phyloP scores from a whole-genome alignment of 2,329 filamentous ascomycete species.

The Hirsutella minnesotensis region DNA sequence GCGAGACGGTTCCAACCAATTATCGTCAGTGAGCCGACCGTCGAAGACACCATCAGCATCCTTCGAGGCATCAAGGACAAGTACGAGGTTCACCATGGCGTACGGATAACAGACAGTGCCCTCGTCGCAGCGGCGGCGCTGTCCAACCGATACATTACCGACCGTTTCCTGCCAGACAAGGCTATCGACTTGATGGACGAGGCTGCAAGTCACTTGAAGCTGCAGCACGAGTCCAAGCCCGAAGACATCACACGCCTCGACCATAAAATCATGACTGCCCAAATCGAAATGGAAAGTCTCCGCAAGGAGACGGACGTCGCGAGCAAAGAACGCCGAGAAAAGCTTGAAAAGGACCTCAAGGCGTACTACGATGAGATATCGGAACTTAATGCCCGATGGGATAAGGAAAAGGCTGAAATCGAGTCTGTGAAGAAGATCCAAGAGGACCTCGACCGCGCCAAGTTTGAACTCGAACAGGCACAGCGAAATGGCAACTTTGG shows the following conservation, averaged over 20 bases:
- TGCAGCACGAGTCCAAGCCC: constrained; percentile 95
- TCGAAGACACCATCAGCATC: constrained; percentile 90
- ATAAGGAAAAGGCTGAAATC: constrained; percentile 77
- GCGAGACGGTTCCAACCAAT: constrained; percentile 92
- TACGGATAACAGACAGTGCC: constrained; percentile 84
- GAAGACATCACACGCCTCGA: constrained; percentile 89
- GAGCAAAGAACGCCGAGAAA: constrained; percentile 77
- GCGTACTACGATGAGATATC: constrained; percentile 64
- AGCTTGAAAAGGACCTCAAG: constrained; percentile 67
- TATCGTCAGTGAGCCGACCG: constrained; percentile 78
- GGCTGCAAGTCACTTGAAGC: constrained; percentile 75
- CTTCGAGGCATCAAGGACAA: constrained; percentile 93
- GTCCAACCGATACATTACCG: constrained; percentile 92
- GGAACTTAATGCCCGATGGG: constrained; percentile 74
- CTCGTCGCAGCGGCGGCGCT: constrained; percentile 85
- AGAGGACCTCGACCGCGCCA: constrained; percentile 75
- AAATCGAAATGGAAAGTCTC: constrained; percentile 90
- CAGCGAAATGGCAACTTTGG: constrained; percentile 82
- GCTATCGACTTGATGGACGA: constrained; percentile 96
- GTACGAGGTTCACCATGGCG: constrained; percentile 95
- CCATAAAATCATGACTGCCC: constrained; percentile 91
- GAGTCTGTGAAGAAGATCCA: constrained; percentile 79
- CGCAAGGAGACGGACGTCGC: constrained; percentile 88
- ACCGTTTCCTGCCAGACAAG: constrained; percentile 91
- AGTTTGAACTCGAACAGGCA: constrained; percentile 75